Conservation (phyloP, 257 asterid species). For the Scutellaria galericulata region DNA sequence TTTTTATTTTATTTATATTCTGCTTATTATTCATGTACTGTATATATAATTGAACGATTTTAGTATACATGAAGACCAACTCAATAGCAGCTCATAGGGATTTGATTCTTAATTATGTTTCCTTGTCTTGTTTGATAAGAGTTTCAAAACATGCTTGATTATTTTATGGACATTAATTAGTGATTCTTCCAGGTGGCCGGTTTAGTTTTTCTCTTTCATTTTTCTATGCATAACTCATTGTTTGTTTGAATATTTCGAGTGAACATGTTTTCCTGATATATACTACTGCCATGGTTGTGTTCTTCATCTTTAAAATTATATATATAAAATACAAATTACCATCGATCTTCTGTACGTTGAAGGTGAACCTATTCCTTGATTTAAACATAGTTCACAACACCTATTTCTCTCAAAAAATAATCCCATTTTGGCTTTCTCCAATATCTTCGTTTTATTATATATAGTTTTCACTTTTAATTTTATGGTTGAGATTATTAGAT, state of each 20-base stretch:
- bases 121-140: constrained; percentile 31
- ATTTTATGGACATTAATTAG: constrained; percentile 31
- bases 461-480: no score
- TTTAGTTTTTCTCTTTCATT: background rate
- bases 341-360: no score
- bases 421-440: no score
- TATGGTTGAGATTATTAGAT: no score
- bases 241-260: constrained; percentile 28
- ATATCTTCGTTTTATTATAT: no score
- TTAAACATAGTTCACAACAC: no score
- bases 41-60: background rate
- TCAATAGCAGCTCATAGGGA: constrained; percentile 28
- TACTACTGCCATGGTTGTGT: no score
- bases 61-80: background rate
- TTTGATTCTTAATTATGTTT: constrained; percentile 32
- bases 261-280: background rate
- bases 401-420: no score
- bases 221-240: background rate
- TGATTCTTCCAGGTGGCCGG: constrained; percentile 25
- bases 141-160: constrained; percentile 32
- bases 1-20: background rate
- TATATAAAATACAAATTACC: no score
- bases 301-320: no score
- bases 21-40: background rate
- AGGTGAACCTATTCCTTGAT: no score